Evolutionary conservation across 2,329 filamentous ascomycete genomes (phyloP), one percentile per base, ranked within the genome.

Genomic region (Paradendryphiella salina): DNA sequence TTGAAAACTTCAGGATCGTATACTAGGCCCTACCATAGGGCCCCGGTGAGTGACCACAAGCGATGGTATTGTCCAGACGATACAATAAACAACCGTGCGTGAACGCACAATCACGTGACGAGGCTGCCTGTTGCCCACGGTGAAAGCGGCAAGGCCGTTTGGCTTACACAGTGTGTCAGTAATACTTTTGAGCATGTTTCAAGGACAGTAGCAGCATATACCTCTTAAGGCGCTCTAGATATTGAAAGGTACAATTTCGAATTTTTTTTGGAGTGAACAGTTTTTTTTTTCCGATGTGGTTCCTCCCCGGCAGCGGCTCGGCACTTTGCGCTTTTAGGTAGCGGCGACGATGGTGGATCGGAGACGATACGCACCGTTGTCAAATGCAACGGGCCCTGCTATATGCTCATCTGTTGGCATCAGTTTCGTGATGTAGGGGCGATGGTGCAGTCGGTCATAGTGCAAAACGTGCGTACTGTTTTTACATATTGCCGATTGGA

Each of bases 311-410:
- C 45, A 48, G 49, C 53, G 47, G 53, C 46, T 59, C 58, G 58
- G 58, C 57, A 56, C 42, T 37, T 50, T 56, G 54, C 54, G 39
- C 38, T 44, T 50, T 46, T 56, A 40, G 54, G 50, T 38, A 47
- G 39, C 46, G 42, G 50, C 50, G 33, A 52, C 40, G 40, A 41
- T 48, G 40, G 48, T 40, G 44, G 46, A 46, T 39, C 42, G 41
- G 5, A 41, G 34, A 17, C 26, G 40, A 21, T 18, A n/a, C 40
- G n/a, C 38, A 32, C 34, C 17, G n/a, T 44, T 43, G 26, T 32
- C 18, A 43, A 45, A 18, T 10, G n/a, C 5, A 0, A 18, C 21
- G 41, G 43, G 43, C 31, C 36, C 10, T n/a, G 18, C 29, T 35
- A 26, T 40, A 3, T 17, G 9, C 31, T 10, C 32, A 32, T 49